Conservation (phyloP, 164 flowering plant genomes). For the Sextonia rubra region DNA sequence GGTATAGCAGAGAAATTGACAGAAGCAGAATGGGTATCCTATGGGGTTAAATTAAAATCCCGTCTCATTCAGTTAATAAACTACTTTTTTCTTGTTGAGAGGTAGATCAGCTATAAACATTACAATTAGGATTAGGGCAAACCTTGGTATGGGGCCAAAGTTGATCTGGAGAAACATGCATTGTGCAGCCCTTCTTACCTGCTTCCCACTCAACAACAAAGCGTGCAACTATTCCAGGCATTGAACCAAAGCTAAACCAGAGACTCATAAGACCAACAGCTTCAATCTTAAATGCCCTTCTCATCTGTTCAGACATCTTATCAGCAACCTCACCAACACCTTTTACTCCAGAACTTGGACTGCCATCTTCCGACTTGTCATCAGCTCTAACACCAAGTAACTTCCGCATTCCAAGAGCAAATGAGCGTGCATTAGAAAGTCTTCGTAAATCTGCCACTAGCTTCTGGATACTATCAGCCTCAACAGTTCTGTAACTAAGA, state of each 20-base stretch:
- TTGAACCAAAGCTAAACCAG: constrained; percentile 90
- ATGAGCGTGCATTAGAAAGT: constrained; percentile 87
- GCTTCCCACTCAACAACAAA: constrained; percentile 99
- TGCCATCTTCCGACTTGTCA: constrained; percentile 60
- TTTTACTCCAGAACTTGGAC: constrained; percentile 39
- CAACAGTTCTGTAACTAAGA: constrained; percentile 75
- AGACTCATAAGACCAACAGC: constrained; percentile 95
- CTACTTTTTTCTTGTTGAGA: no score
- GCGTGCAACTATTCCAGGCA: constrained; percentile 82
- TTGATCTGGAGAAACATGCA: constrained; percentile 99
- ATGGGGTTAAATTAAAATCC: no score
- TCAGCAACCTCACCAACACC: constrained; percentile 43
- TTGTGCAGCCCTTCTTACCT: constrained; percentile 94
- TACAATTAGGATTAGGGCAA: constrained; percentile 7
- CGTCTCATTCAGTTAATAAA: no score
- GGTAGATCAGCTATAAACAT: not conserved
- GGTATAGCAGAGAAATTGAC: no score
- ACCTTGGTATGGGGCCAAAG: constrained; percentile 99
- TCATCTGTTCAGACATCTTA: constrained; percentile 70
- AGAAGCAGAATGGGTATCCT: no score
- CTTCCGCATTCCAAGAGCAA: constrained; percentile 92
- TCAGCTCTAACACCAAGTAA: constrained; percentile 82
- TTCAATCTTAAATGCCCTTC: constrained; percentile 83
- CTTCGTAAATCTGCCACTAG: constrained; percentile 82
- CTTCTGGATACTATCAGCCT: constrained; percentile 80